These are phyloP conservation scores for Oryza glumipatula DNA, from an alignment of 176 grass and related monocot species.

Conservation along the genomic window DNA sequence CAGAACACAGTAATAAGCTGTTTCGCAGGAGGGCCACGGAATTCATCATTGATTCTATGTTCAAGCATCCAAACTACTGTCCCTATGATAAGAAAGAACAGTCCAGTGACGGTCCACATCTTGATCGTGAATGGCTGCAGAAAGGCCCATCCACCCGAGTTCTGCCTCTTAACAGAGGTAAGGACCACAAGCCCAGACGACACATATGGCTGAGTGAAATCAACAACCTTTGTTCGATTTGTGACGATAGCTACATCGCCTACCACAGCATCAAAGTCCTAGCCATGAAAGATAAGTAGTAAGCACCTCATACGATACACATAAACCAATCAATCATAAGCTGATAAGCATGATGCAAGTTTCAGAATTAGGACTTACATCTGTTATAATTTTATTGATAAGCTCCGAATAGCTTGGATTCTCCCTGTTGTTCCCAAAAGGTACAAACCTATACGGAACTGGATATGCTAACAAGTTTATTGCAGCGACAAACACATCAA, in stretches of 20 bases:
- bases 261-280: slow-evolving; percentile 79
- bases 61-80: slow-evolving; percentile 82
- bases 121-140: slow-evolving; percentile 77
- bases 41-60: slow-evolving; percentile 88
- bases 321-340: not conserved
- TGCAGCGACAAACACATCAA: slow-evolving; percentile 94
- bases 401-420: slow-evolving; percentile 71
- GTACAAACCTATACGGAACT: slow-evolving; percentile 65
- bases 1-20: slow-evolving; percentile 81
- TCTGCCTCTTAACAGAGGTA: slow-evolving; percentile 61
- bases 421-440: slow-evolving; percentile 60
- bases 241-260: slow-evolving; percentile 77
- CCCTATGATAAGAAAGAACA: slow-evolving; percentile 83
- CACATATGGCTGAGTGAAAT: slow-evolving; percentile 85
- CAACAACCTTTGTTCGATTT: slow-evolving; percentile 71
- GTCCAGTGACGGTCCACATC: slow-evolving; percentile 81
- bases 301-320: not conserved
- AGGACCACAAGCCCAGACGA: slow-evolving; percentile 79
- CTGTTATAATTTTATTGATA: slow-evolving; percentile 48
- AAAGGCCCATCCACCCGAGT: slow-evolving; percentile 75
- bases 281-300: slow-evolving; percentile 11
- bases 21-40: slow-evolving; percentile 73
- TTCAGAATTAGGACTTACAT: slow-evolving; percentile 65
- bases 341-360: slow-evolving; percentile 2
- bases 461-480: slow-evolving; percentile 73